Evolutionary conservation across 805 yeast species (phyloP).

Genomic region (Yarrowia deformans): DNA sequence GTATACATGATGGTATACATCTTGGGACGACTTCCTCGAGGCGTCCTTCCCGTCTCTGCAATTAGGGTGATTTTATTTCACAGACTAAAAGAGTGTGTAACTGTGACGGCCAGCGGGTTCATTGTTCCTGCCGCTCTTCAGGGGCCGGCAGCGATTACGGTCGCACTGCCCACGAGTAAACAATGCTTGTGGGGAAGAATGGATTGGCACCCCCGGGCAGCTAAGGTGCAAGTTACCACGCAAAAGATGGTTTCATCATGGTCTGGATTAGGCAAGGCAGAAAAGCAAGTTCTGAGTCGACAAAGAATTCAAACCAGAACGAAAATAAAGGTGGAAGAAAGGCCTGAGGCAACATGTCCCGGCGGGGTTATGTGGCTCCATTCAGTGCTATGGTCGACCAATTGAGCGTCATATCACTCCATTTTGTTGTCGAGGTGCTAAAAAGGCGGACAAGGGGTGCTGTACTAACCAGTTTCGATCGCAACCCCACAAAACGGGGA

Average conservation of each 20-base stretch:
- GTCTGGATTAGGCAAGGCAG: constrained; percentile 25
- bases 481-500: constrained; percentile 4
- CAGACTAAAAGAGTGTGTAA: constrained; percentile 5
- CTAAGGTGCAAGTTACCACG: constrained; percentile 29
- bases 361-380: neutral
- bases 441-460: neutral
- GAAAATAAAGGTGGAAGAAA: constrained; percentile 11
- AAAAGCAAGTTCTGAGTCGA: constrained; percentile 7
- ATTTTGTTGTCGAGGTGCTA: neutral
- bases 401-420: neutral
- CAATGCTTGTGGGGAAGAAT: constrained; percentile 33
- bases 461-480: too few relatives aligned
- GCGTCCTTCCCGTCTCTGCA: neutral
- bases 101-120: constrained; percentile 3
- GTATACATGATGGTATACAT: neutral
- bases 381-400: too few relatives aligned
- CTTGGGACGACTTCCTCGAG: neutral
- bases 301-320: constrained; percentile 12
- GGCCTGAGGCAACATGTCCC: constrained; percentile 22
- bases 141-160: constrained; percentile 21
- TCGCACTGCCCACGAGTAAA: constrained; percentile 25
- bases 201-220: constrained; percentile 24
- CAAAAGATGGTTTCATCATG: constrained; percentile 27
- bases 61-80: neutral
- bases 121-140: constrained; percentile 26